These are phyloP conservation scores for Glycyrrhiza uralensis DNA, from an alignment of 306 rosid species.

Conservation along the genomic window DNA sequence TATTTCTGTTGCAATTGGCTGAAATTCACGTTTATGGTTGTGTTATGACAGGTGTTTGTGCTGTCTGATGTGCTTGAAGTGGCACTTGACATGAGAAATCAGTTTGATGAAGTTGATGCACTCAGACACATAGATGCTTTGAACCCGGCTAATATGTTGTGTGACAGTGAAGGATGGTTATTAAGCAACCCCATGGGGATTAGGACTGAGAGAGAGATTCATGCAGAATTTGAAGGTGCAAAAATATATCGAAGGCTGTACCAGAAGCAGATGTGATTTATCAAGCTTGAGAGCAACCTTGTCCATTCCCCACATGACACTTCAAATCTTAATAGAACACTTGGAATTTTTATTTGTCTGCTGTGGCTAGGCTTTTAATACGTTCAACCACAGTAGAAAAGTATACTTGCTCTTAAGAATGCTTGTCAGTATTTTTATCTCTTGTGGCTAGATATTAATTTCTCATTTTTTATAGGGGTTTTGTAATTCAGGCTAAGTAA, in stretches of 20 bases:
- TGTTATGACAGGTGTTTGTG: constrained; percentile 58
- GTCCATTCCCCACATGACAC: background rate
- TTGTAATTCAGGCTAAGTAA: background rate
- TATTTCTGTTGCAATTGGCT: background rate
- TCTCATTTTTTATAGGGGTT: background rate
- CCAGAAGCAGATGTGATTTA: constrained; percentile 41
- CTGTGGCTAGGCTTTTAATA: background rate
- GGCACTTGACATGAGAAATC: constrained; percentile 73
- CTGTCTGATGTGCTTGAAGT: constrained; percentile 73
- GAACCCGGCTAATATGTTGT: constrained; percentile 36
- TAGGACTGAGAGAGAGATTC: constrained; percentile 92
- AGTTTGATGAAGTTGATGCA: constrained; percentile 52
- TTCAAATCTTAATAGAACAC: background rate
- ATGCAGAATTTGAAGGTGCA: constrained; percentile 77
- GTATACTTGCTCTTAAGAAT: background rate
- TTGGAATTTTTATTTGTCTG: background rate
- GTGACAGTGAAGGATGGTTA: constrained; percentile 81
- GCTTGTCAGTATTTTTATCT: background rate
- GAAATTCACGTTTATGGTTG: background rate
- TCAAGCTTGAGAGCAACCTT: background rate
- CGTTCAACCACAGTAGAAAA: constrained; percentile 2
- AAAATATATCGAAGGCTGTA: constrained; percentile 75
- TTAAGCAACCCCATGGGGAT: constrained; percentile 75
- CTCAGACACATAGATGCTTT: constrained; percentile 45
- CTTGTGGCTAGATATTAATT: background rate